Conservation (phyloP, 2,329 filamentous ascomycete genomes). For the Colletotrichum trifolii region DNA sequence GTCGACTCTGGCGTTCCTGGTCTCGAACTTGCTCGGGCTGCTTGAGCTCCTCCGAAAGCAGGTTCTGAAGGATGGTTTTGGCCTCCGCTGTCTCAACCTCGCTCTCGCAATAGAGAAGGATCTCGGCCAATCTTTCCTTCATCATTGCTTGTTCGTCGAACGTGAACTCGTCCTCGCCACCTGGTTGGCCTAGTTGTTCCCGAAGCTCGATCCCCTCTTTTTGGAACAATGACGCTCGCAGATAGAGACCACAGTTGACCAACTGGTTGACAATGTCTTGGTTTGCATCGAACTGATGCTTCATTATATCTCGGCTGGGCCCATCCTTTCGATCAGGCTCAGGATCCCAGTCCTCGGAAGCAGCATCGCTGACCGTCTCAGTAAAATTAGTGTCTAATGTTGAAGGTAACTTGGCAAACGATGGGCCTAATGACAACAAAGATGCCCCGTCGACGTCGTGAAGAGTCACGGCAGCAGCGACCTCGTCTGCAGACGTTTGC, state of each 20-base stretch:
- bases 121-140: conserved; percentile 43
- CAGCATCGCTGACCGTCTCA: conserved; percentile 1
- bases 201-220: conserved; percentile 40
- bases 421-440: conserved; percentile 5
- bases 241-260: conserved; percentile 39
- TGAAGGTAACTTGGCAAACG: conserved; percentile 5
- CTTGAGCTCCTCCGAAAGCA: conserved; percentile 38
- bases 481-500: conserved; percentile 42
- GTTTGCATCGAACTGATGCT: conserved; percentile 40
- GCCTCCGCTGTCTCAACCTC: conserved; percentile 38
- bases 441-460: conserved; percentile 27
- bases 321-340: conserved; percentile 39
- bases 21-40: conserved; percentile 35
- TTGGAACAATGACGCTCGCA: conserved; percentile 41
- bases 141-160: conserved; percentile 38
- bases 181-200: conserved; percentile 36
- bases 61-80: conserved; percentile 36
- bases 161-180: conserved; percentile 24
- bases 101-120: conserved; percentile 40
- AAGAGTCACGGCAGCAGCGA: conserved; percentile 41
- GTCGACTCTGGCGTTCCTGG: conserved; percentile 30
- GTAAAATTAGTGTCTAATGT: neutral
- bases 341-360: conserved; percentile 40
- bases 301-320: conserved; percentile 39
- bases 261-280: conserved; percentile 40